These are phyloP conservation scores for Leishmania guyanensis DNA, from an alignment of 208 protist species.

Conservation along the genomic window DNA sequence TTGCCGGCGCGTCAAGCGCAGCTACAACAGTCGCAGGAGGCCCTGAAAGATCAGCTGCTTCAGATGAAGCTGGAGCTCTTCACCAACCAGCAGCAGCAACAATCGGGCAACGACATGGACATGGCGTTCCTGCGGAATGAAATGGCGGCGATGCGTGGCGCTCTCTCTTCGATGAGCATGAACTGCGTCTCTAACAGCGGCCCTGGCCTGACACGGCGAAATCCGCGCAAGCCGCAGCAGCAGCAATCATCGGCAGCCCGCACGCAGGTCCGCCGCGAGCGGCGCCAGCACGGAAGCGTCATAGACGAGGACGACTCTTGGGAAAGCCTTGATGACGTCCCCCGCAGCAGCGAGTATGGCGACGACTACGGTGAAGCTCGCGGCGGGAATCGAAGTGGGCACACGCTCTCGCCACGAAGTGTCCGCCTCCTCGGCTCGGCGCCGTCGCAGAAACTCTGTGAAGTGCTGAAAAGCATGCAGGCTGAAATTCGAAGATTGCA, in stretches of 20 bases:
- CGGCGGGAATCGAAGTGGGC: background rate
- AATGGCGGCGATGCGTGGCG: constrained; percentile 36
- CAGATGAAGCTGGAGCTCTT: constrained; percentile 54
- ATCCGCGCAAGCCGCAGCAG: background rate
- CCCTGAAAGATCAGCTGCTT: constrained; percentile 38
- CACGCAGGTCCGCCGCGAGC: background rate
- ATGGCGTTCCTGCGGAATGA: constrained; percentile 47
- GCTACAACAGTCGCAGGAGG: constrained; percentile 48
- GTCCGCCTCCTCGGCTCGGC: background rate
- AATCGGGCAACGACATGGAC: constrained; percentile 30
- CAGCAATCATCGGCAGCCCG: constrained; percentile 1
- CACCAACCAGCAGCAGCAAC: constrained; percentile 28
- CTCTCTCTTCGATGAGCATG: constrained; percentile 19
- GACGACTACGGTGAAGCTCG: constrained; percentile 2
- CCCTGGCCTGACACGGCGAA: constrained; percentile 15
- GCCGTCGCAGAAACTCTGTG: constrained; percentile 24
- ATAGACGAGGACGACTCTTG: constrained; percentile 16
- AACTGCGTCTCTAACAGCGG: constrained; percentile 2
- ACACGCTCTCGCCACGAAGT: background rate
- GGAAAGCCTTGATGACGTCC: constrained; percentile 11
- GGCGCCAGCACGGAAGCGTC: constrained; percentile 1
- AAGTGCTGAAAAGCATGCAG: constrained; percentile 30
- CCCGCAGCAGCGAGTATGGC: background rate
- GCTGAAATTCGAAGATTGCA: constrained; percentile 33
- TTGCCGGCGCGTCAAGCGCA: constrained; percentile 41